phyloP scores from a whole-genome alignment of 352 stramenopile genomes.

The Pelagophyceae sp. region DNA sequence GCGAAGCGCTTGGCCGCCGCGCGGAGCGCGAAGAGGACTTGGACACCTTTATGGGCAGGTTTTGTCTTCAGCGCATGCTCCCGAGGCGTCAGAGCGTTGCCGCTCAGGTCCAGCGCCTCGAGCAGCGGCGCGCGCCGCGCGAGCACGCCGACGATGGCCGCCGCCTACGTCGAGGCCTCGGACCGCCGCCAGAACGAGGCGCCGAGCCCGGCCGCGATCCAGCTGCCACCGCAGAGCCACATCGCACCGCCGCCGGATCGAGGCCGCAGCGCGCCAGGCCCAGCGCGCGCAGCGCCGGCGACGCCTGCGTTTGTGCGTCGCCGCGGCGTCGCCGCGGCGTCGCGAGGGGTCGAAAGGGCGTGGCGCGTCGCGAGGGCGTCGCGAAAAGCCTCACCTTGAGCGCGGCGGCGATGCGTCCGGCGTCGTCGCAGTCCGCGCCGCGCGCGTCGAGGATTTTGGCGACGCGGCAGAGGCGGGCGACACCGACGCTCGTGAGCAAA shows the following conservation, averaged over 20 bases:
- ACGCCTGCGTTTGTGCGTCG: too few relatives aligned
- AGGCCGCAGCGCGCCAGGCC: slow-evolving; percentile 1
- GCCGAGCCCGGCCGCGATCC: too few relatives aligned
- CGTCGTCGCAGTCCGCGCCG: background rate
- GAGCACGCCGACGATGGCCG: background rate
- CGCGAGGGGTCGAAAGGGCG: too few relatives aligned
- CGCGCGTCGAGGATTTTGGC: background rate
- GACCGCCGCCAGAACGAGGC: too few relatives aligned
- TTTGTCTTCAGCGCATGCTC: background rate
- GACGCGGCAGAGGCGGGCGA: background rate
- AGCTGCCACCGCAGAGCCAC: too few relatives aligned
- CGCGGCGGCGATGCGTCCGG: too few relatives aligned
- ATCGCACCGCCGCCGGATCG: background rate
- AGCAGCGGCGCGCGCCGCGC: background rate
- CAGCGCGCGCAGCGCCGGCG: background rate
- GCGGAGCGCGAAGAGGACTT: background rate
- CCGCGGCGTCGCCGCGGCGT: too few relatives aligned
- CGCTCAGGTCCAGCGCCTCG: background rate
- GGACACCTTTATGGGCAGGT: background rate
- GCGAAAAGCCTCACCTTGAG: background rate
- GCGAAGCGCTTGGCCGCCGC: background rate
- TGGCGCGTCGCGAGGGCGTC: background rate
- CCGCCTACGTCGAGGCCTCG: too few relatives aligned
- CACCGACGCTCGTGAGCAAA: background rate
- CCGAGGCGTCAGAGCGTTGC: background rate